Evolutionary conservation across 2,329 filamentous ascomycete genomes (phyloP), one percentile per base, ranked within the genome.

Genomic region (Fusarium torreyae): DNA sequence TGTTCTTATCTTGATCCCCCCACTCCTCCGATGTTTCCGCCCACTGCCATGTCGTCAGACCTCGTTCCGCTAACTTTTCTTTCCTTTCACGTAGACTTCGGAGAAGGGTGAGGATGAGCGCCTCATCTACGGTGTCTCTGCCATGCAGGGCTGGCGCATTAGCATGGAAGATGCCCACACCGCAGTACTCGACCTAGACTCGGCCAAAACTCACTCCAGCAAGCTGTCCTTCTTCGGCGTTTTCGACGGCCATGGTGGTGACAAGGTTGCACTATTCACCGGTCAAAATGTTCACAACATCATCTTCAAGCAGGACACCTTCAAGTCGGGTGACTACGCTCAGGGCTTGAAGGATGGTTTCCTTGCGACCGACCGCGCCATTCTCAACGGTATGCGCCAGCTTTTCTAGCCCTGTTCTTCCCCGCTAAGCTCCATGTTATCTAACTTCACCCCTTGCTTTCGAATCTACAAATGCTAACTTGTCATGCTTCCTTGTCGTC

Each of bases 61-160:
- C 48, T 59, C 18, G 46, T 60, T 56, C 38, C 52, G 73, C 79
- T 80, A 71, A 78, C 72, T 45, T 52, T 55, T 55, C 13, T 52
- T 52, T 45, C 40, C 43, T 65, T 46, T 72, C 61, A 79, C 13
- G 20, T 14, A 98, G 96, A 87, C 90, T 83, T 99, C 96, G 77
- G 91, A 92, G 80, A 90, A 90, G 79, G 94, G 94, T 82, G 91
- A 94, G 84, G 94, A 98, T 92, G 94, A 97, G 72, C 91, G 93
- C 79, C 90, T 97, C 79, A 83, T 96, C 79, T 99, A 93, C 82
- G 96, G 96, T 78, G 90, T 98, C 72, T 99, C 96, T 72, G 94
- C 94, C 82, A 99, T 99, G 96, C 96, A 99, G 84, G 96, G 96
- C 86, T 99, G 96, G 96, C 92, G 96, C 84, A 98, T 99, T 84